Base-by-base conservation (phyloP, 2,329 filamentous ascomycete genomes). In the Chaetomium globosum region DNA sequence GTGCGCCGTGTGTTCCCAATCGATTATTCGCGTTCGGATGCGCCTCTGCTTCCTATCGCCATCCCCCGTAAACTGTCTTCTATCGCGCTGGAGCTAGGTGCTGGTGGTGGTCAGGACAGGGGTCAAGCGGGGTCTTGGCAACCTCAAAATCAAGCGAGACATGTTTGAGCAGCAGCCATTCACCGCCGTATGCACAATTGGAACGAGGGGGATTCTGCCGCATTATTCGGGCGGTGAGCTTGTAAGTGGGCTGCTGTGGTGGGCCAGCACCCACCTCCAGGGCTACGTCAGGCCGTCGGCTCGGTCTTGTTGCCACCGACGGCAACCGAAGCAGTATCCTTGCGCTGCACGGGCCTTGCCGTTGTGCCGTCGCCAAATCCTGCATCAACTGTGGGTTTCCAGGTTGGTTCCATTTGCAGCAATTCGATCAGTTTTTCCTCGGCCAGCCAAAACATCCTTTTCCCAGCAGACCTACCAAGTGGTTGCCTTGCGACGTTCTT, bases 321-420 rank as follows among this genome's bases (percentile, higher is more conserved):
- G 53, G 49, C 39, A 23, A 46, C 59, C 63, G 59, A 65, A n/a
- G 53, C 39, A 21, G 16, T 43, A 68, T 64, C 65, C 67, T 53
- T 67, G 63, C 19, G n/a, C 39, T 43, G 67, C 67, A 69, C 67
- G 56, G 65, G 10, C 26, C 39, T 33, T 56, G 58, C 65, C 63
- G 63, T 63, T 64, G 30, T 64, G 56, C 65, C 67, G 65, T 31
- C 19, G 59, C 65, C 63, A 64, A 66, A 69, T 60, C 65, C 23
- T 67, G 67, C 67, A 67, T 64, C 61, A 64, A 43, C 16, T 55
- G 65, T 65, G 65, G 67, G 43, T 43, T 67, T 59, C 52, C 21
- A 36, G 36, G 55, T 58, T 66, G 65, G 61, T 59, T 63, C 64
- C 63, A 59, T 61, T 63, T 62, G 63, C 60, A 58, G 61, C 55